These are phyloP conservation scores for Calonectria crousiana DNA, from an alignment of 2,329 filamentous ascomycete genomes.

Conservation along the genomic window DNA sequence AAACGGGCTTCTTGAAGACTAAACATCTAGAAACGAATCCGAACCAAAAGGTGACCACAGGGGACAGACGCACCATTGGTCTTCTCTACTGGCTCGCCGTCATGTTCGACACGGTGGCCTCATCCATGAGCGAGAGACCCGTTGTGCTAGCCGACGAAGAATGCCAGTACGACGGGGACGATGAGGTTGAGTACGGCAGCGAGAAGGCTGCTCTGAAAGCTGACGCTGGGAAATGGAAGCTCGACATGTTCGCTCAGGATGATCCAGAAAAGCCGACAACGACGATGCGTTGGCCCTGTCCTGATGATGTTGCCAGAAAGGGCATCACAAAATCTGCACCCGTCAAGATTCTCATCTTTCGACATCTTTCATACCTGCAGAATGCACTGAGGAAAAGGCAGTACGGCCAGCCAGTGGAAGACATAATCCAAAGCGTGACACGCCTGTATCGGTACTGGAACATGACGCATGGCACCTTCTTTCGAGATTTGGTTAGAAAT, in stretches of 20 bases:
- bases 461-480: slow-evolving; percentile 62
- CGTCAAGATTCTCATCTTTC: slow-evolving; percentile 69
- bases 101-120: slow-evolving; percentile 70
- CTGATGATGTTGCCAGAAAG: slow-evolving; percentile 61
- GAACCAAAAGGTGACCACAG: neutral
- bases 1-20: slow-evolving; percentile 18
- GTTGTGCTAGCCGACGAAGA: slow-evolving; percentile 53
- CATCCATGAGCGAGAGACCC: slow-evolving; percentile 59
- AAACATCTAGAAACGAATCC: slow-evolving; percentile 13
- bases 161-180: slow-evolving; percentile 47
- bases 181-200: neutral
- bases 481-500: slow-evolving; percentile 61
- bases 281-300: slow-evolving; percentile 62
- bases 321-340: slow-evolving; percentile 65
- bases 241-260: slow-evolving; percentile 38
- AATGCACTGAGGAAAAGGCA: slow-evolving; percentile 57
- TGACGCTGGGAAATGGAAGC: slow-evolving; percentile 27
- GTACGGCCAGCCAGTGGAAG: slow-evolving; percentile 56
- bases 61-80: slow-evolving; percentile 59
- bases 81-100: slow-evolving; percentile 69
- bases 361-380: slow-evolving; percentile 66
- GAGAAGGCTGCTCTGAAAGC: neutral
- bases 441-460: slow-evolving; percentile 68
- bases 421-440: slow-evolving; percentile 59
- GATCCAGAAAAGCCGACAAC: slow-evolving; percentile 33